Evolutionary conservation across 768 basidiomycete species (phyloP).

Genomic region (Leucosporidium creatinivorum): DNA sequence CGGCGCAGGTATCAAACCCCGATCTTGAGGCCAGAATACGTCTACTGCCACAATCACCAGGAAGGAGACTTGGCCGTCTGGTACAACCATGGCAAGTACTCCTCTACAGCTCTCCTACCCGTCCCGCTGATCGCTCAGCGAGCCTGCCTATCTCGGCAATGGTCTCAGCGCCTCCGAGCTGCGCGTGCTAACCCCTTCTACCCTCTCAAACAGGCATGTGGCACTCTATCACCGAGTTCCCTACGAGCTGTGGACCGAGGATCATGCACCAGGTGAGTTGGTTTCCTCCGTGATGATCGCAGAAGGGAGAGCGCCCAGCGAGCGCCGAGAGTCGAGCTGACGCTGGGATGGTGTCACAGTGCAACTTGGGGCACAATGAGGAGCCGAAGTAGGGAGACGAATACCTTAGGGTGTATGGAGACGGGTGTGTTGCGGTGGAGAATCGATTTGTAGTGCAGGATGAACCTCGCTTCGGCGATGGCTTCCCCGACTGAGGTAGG

Average conservation of each 20-base stretch:
- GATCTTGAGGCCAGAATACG: constrained; percentile 7
- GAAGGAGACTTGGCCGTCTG: constrained; percentile 9
- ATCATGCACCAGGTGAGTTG: background rate
- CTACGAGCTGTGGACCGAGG: constrained; percentile 1
- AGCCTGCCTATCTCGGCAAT: too few species aligned
- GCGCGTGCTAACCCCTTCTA: background rate
- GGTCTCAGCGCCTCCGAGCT: too few species aligned
- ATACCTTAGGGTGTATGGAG: too few species aligned
- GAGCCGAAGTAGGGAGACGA: constrained; percentile 2
- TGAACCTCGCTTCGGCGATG: too few species aligned
- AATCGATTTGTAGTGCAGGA: too few species aligned
- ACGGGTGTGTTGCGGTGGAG: too few species aligned
- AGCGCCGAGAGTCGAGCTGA: too few species aligned
- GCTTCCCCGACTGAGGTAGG: too few species aligned
- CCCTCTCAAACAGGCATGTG: background rate
- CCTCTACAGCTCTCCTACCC: background rate
- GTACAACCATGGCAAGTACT: constrained; percentile 6
- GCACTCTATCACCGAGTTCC: constrained; percentile 18
- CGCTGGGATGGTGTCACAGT: background rate
- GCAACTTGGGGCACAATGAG: constrained; percentile 9
- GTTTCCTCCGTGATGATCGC: too few species aligned
- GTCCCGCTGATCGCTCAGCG: too few species aligned
- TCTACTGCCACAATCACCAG: constrained; percentile 10
- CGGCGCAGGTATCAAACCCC: background rate
- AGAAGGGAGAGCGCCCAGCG: too few species aligned